phyloP scores from a whole-genome alignment of 2,329 filamentous ascomycete genomes.

The Sclerotinia spermophila region DNA sequence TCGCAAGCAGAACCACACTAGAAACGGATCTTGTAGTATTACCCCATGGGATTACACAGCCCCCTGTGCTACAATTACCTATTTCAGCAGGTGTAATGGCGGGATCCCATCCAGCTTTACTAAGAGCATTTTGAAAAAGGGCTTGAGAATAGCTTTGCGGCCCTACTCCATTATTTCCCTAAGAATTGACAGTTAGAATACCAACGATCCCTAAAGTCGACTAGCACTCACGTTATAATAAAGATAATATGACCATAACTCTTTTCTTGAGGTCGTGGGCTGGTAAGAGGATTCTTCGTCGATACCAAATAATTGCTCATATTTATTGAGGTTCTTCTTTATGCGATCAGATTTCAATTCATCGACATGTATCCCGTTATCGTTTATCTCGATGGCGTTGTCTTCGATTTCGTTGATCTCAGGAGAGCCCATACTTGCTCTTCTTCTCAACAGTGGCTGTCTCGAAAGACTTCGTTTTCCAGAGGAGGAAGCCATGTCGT shows the following conservation, averaged over 20 bases:
- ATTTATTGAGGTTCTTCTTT: slow-evolving; percentile 32
- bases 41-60: slow-evolving; percentile 42
- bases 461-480: not conserved
- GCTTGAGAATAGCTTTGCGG: slow-evolving; percentile 42
- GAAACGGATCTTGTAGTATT: slow-evolving; percentile 39
- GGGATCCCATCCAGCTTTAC: slow-evolving; percentile 40
- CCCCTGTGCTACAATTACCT: slow-evolving; percentile 30
- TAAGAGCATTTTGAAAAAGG: slow-evolving; percentile 43
- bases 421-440: not conserved
- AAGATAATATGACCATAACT: slow-evolving; percentile 44
- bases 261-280: slow-evolving; percentile 41
- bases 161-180: slow-evolving; percentile 43
- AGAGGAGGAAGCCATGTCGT: slow-evolving; percentile 9
- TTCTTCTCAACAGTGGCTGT: slow-evolving; percentile 1
- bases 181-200: slow-evolving; percentile 3
- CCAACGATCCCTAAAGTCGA: not conserved
- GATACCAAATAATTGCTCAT: slow-evolving; percentile 39
- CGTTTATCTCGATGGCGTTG: slow-evolving; percentile 13
- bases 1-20: slow-evolving; percentile 42
- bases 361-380: slow-evolving; percentile 15
- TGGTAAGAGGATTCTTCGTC: slow-evolving; percentile 39
- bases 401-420: slow-evolving; percentile 18
- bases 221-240: slow-evolving; percentile 40
- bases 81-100: slow-evolving; percentile 32
- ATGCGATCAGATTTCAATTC: slow-evolving; percentile 23